Evolutionary conservation across 2,329 filamentous ascomycete genomes (phyloP), one percentile per base, ranked within the genome.

Genomic region (Graphilbum ipis-grandicollis): DNA sequence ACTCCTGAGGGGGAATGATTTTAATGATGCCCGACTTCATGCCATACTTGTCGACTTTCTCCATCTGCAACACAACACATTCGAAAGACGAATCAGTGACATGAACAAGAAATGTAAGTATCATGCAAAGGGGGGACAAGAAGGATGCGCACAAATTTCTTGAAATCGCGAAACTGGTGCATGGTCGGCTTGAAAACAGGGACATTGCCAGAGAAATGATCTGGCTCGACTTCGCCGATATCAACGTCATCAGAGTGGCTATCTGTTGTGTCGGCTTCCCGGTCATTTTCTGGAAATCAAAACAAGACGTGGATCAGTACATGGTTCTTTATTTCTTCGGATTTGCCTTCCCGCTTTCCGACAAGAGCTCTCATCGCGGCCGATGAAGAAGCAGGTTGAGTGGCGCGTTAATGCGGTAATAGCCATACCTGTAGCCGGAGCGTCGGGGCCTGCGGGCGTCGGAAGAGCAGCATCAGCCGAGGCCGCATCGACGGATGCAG

Each of bases 21-120:
- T 98, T 96, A 52, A 96, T 75, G 48, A 98, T 94, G 26, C 90
- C 90, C 18, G 85, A 90, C 58, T 84, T 83, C 90, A 98, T 98
- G 49, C 90, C 90, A 55, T 93, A 93, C 45, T 75, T 73, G 56
- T 98, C 83, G 43, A 98, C 74, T 56, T 83, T 86, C 52, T 76
- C 73, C 66, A 78, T 76, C 72, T 78, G 42, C 23, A 40, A 15
- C 26, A 17, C 10, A 19, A 5, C 14, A 10, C 10, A 6, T 33
- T 19, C 23, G n/a, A 35, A 31, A 34, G n/a, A n/a, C n/a, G n/a
- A n/a, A n/a, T n/a, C n/a, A n/a, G n/a, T n/a, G n/a, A n/a, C n/a
- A n/a, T n/a, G n/a, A n/a, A n/a, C n/a, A n/a, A n/a, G n/a, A n/a
- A n/a, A n/a, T n/a, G n/a, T n/a, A n/a, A n/a, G n/a, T n/a, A n/a